These are phyloP conservation scores for Colletotrichum plurivorum DNA, from an alignment of 2,329 filamentous ascomycete species.

Conservation along the genomic window DNA sequence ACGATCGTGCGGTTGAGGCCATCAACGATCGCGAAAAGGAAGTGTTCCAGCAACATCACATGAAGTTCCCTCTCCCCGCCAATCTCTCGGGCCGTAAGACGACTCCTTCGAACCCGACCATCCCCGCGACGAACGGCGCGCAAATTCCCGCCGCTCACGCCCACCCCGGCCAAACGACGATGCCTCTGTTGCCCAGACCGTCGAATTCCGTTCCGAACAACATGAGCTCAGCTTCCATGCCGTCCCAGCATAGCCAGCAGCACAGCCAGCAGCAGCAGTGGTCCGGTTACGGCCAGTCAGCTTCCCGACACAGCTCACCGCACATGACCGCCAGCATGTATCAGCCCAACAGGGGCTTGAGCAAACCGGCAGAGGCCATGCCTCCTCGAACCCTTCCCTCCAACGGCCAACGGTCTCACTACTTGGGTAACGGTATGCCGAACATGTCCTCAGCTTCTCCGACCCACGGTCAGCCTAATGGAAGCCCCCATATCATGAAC, in stretches of 20 bases:
- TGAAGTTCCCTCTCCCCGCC: constrained; percentile 18
- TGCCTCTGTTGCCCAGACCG: not conserved
- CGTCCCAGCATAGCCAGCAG: not conserved
- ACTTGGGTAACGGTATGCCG: constrained; percentile 18
- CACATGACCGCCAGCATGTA: constrained; percentile 12
- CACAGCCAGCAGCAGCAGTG: constrained; percentile 12
- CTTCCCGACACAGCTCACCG: constrained; percentile 12
- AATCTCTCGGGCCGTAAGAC: not conserved
- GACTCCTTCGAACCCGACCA: not conserved
- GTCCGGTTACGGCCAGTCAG: constrained; percentile 9
- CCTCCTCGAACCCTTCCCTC: constrained; percentile 23
- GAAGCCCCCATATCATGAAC: constrained; percentile 6
- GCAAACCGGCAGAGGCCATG: not conserved
- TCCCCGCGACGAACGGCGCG: not conserved
- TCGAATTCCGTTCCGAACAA: not conserved
- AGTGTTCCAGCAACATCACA: constrained; percentile 21
- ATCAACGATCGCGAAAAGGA: constrained; percentile 14
- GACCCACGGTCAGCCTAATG: not conserved
- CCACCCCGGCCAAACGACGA: constrained; percentile 3
- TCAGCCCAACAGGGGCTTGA: constrained; percentile 1
- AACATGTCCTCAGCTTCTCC: not conserved
- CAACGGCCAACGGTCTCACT: constrained; percentile 9
- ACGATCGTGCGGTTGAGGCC: constrained; percentile 1
- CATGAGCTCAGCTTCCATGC: constrained; percentile 26
- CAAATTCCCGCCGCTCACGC: not conserved